These are phyloP conservation scores for Coriaria nepalensis DNA, from an alignment of 306 rosid species.

Conservation along the genomic window DNA sequence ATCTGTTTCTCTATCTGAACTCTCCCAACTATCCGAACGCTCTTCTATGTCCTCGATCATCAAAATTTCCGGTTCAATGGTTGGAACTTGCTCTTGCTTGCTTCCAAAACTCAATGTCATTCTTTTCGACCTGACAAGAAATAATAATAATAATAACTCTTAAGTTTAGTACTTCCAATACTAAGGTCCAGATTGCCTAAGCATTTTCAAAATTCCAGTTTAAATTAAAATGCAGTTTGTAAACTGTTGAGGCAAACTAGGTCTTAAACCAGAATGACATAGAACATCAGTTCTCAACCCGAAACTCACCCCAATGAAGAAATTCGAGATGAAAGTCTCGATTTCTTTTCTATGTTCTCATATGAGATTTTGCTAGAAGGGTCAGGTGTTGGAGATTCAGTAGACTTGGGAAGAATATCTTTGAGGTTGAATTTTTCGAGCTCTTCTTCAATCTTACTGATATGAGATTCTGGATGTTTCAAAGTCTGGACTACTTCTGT, in stretches of 20 bases:
- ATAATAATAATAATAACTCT: conserved; percentile 3
- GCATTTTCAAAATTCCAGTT: too few relatives aligned
- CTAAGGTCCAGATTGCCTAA: too few relatives aligned
- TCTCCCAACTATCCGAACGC: conserved; percentile 41
- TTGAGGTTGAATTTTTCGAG: conserved; percentile 38
- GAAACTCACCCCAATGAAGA: conserved; percentile 47
- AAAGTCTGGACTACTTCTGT: conserved; percentile 87
- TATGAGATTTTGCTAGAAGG: conserved; percentile 18
- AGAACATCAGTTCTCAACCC: background rate
- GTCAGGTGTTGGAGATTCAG: conserved; percentile 26
- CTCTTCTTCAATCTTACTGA: conserved; percentile 37
- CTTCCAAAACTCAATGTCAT: conserved; percentile 42
- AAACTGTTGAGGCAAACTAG: too few relatives aligned
- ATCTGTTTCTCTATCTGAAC: conserved; percentile 53
- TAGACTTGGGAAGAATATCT: conserved; percentile 48
- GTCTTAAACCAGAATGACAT: background rate
- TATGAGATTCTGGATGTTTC: conserved; percentile 42
- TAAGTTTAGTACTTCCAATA: conserved; percentile 1
- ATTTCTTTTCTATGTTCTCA: conserved; percentile 29
- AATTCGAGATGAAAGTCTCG: conserved; percentile 32
- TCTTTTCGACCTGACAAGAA: conserved; percentile 38
- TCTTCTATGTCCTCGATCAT: conserved; percentile 47
- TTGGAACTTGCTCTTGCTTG: conserved; percentile 31
- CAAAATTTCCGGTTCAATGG: conserved; percentile 58
- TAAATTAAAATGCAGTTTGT: too few relatives aligned